Base-by-base conservation (phyloP, 805 yeast species). In the Hanseniaspora guilliermondii region DNA sequence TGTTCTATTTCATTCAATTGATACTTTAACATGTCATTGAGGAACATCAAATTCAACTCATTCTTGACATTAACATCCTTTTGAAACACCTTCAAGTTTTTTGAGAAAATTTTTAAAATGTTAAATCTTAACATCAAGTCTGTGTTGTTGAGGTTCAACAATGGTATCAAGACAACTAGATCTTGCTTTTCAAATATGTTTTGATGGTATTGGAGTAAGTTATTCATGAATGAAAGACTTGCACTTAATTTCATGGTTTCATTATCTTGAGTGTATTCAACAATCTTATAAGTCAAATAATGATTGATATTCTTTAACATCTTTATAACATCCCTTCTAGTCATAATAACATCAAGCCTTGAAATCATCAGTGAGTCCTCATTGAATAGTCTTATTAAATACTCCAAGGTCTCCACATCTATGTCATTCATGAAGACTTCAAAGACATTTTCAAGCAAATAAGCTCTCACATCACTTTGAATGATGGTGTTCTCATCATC, bases 401-500 rank as follows among this genome's bases (percentile, higher is more conserved):
- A 12, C 3, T 21, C 16, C 17, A 39, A 17, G 4, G 24, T 17
- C 21, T 39, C 42, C 16, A 22, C 42, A 22, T 39, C 42, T 5
- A 22, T 22, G 3, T 39, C 42, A 39, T 39, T n/a, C 14, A 39
- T 17, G 17, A 22, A 22, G 16, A n/a, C 27, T 22, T 56, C 42
- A 39, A 76, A 71, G 71, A 77, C 70, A 19, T 71, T 55, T 1
- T 70, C 70, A 0, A 69, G 40, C 25, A 82, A 58, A 2, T 66
- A 59, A 21, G 56, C 49, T 46, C 66, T 70, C 0, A 82, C 74
- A 7, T 69, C 58, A 1, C 75, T 78, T 8, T 72, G 67, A 1
- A 80, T 70, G 0, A 68, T 56, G 37, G 77, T 80, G 58, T 87
- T 95, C 57, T 83, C 89, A 63, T 86, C 95, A 53, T 83, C 83